Percentiles rank a stretch among this genome's conserved stretches.
Conservation (phyloP, 805 yeast species). For the Kockiozyma suomiensis region DNA sequence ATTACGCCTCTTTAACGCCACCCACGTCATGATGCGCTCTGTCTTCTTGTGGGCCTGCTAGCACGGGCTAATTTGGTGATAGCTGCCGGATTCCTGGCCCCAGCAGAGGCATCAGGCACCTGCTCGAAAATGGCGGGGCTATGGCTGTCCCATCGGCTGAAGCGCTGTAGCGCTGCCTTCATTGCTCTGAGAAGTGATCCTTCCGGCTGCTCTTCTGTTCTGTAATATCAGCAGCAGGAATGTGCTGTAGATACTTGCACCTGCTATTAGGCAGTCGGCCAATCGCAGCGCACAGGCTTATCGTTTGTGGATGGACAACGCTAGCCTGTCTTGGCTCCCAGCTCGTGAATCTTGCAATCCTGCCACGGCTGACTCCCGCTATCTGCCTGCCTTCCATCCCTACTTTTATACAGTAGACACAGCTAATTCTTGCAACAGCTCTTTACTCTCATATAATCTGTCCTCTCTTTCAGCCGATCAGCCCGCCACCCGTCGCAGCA, state of each 20-base stretch:
- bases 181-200: no score
- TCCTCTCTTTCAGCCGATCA: neutral
- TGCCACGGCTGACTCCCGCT: no score
- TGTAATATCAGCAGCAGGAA: no score
- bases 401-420: no score
- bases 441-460: neutral
- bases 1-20: slow-evolving; percentile 5
- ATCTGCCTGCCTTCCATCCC: no score
- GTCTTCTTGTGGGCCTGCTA: neutral
- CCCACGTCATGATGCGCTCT: neutral
- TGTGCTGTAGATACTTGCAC: no score
- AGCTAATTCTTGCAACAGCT: no score
- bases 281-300: slow-evolving; percentile 1
- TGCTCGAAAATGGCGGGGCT: no score
- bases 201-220: no score
- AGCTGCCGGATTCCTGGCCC: neutral
- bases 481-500: neutral
- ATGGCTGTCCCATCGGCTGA: no score
- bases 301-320: neutral
- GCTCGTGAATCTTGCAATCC: neutral
- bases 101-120: neutral
- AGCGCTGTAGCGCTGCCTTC: no score
- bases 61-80: neutral
- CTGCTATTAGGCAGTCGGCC: neutral
- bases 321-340: neutral